Base-by-base conservation (phyloP, 176 grass and related monocot species). In the Alopecurus myosuroides region DNA sequence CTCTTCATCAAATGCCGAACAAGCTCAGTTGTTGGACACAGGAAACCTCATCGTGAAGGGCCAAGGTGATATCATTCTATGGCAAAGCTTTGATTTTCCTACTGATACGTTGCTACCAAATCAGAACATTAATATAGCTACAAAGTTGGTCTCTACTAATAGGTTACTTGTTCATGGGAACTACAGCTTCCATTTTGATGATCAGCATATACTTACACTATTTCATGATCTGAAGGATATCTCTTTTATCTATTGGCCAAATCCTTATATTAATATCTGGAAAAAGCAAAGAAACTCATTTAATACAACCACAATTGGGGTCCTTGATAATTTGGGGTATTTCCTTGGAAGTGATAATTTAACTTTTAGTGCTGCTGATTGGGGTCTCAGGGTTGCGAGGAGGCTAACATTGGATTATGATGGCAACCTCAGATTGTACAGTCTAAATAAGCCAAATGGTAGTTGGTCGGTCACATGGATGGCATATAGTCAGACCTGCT, bases 401-500 rank as follows among this genome's bases (percentile, higher is more conserved):
- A 88, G 81, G 30, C 46, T 88, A 37, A 85, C 51, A 44, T 4
- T 91, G 25, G 89, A 82, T 63, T 91, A 85, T 39, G 85, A 91
- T 55, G 85, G 89, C 19, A 88, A 91, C 28, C 77, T 91, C 37
- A 74, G 85, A 25, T 2, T 85, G 42, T 88, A 92, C 56, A 92
- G 86, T 23, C 17, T 88, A 2, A 11, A 75, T 10, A 23, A 56
- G 1, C 0, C 36, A 50, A 11, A 40, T 0, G 45, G 82, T 20
- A 70, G 9, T 10, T 95, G 90, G 90, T 44, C 20, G 1, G 36
- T 95, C 46, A 77, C 90, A 55, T 95, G 88, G 87, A 46, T 86
- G 45, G 88, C 89, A 77, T 67, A 37, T 58, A 1, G 0, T 55
- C 2, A 17, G 18, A 40, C 41, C 5, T 90, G 90, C 46, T n/a